Conservation (phyloP, 345 rosid species). For the Dimocarpus longan region DNA sequence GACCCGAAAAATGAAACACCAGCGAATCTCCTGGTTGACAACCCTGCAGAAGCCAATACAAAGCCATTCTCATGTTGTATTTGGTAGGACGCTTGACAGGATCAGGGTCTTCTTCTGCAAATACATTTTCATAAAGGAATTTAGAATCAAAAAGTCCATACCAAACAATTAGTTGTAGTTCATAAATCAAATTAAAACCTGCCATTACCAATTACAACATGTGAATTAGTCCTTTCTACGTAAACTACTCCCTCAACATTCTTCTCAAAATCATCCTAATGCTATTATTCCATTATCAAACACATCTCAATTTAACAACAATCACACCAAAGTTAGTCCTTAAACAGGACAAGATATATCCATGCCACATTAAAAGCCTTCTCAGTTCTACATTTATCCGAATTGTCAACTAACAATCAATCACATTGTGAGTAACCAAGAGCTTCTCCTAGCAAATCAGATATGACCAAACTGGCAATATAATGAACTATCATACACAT, state of each 20-base stretch:
- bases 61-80: conserved; percentile 67
- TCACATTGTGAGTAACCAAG: background rate
- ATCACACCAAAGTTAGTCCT: no score
- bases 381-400: background rate
- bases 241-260: background rate
- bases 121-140: background rate
- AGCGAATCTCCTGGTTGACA: conserved; percentile 83
- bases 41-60: conserved; percentile 73
- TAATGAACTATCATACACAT: background rate
- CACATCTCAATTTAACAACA: no score
- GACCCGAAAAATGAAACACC: conserved; percentile 89
- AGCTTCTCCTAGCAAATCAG: background rate
- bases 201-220: background rate
- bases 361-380: background rate
- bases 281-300: background rate
- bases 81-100: conserved; percentile 63
- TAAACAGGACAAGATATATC: no score
- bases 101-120: conserved; percentile 83
- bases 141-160: background rate
- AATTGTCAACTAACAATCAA: background rate
- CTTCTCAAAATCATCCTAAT: background rate
- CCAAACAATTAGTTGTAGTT: background rate
- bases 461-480: background rate
- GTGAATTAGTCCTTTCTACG: background rate
- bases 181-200: conserved; percentile 5